These are phyloP conservation scores for Adansonia madagascariensis DNA, from an alignment of 441 rosid species.

Conservation along the genomic window DNA sequence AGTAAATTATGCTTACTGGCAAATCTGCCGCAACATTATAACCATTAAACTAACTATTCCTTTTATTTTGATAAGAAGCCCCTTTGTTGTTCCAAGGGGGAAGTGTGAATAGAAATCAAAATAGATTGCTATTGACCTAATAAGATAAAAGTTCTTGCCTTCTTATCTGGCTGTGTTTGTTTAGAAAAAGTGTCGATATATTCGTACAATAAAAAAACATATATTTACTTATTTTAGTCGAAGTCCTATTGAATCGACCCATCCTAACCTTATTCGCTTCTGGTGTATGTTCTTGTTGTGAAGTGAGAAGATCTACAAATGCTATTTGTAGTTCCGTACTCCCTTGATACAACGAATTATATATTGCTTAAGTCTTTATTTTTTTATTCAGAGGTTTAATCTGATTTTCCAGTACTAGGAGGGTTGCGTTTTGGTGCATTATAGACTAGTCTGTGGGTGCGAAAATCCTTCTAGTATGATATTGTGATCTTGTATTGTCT, in stretches of 20 bases:
- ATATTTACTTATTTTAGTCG: not conserved
- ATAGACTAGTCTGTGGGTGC: not conserved
- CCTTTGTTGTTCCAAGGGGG: not conserved
- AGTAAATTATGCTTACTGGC: not conserved
- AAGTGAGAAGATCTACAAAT: not conserved
- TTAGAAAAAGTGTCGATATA: not conserved
- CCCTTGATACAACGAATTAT: not conserved
- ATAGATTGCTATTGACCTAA: not conserved
- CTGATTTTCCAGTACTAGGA: not conserved
- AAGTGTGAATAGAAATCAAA: not conserved
- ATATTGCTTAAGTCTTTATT: not conserved
- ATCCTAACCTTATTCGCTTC: not conserved
- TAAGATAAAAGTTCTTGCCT: not conserved
- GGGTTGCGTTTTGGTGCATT: not conserved
- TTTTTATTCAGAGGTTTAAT: not conserved
- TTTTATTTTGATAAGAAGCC: not conserved
- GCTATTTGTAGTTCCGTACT: not conserved
- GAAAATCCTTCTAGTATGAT: not conserved
- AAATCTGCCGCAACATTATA: not conserved
- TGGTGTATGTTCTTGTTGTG: slow-evolving; percentile 8
- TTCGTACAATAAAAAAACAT: not conserved
- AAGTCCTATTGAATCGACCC: not conserved
- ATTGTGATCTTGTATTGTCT: not conserved
- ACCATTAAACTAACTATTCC: not conserved
- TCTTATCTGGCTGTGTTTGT: not conserved